Conservation (phyloP, 768 basidiomycete species). For the Astraeus odoratus region DNA sequence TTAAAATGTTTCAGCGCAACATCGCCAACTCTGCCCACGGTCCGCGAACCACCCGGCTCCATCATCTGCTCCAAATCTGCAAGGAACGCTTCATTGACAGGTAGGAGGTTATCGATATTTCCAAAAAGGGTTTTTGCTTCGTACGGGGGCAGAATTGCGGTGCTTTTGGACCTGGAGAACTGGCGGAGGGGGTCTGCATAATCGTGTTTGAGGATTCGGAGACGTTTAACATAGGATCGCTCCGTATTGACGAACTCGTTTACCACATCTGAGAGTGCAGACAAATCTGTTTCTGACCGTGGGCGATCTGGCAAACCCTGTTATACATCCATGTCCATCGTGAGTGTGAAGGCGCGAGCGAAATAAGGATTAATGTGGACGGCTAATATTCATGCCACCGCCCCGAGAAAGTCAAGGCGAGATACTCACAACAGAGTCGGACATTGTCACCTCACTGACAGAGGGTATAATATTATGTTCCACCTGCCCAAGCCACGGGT, state of each 20-base stretch:
- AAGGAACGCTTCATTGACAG: slow-evolving; percentile 86
- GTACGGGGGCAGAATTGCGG: slow-evolving; percentile 81
- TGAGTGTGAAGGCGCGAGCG: too few species aligned
- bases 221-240: slow-evolving; percentile 77
- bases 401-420: slow-evolving; percentile 1
- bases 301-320: slow-evolving; percentile 32
- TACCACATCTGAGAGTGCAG: slow-evolving; percentile 65
- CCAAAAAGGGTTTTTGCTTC: slow-evolving; percentile 92
- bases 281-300: slow-evolving; percentile 56
- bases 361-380: too few species aligned
- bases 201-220: slow-evolving; percentile 75
- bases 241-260: slow-evolving; percentile 88
- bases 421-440: slow-evolving; percentile 38
- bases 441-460: slow-evolving; percentile 30
- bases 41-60: slow-evolving; percentile 46
- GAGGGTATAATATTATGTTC: slow-evolving; percentile 44
- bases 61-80: slow-evolving; percentile 76
- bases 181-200: slow-evolving; percentile 89
- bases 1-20: slow-evolving; percentile 85
- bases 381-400: too few species aligned
- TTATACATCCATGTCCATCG: slow-evolving; percentile 11
- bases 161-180: slow-evolving; percentile 79
- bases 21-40: slow-evolving; percentile 70
- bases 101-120: slow-evolving; percentile 84
- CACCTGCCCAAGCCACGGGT: slow-evolving; percentile 47